Evolutionary conservation across 192 early-diverging fungal genomes (phyloP), one percentile per base, ranked within the genome.

Genomic region (Gryganskiella cystojenkinii): DNA sequence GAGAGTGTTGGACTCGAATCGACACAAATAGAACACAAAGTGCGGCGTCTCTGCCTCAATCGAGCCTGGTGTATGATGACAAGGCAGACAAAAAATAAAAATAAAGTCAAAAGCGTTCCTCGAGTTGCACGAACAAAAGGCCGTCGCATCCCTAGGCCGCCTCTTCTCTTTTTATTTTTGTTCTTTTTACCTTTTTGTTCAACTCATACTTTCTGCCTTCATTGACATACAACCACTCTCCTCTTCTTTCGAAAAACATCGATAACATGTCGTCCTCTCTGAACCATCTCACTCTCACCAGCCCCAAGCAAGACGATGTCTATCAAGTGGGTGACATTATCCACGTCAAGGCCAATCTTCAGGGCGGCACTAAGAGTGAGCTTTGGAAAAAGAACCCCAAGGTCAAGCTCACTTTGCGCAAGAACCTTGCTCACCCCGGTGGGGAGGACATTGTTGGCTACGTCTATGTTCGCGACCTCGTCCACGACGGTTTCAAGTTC

Each of bases 341-440:
- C 19, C 47, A 5, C 4, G 19, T 50, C 19, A 17, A 50, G 15
- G 47, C 22, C 47, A 50, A 50, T 5, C 9, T 50, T 19, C 8
- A 4, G 4, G 22, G 22, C 47, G 47, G 47, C 47, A 50, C 6
- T 5, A 13, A 6, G 19, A 50, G 47, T 19, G 47, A 50, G 22
- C 15, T 50, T 24, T 50, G 19, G 8, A 50, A 50, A n/a, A 50
- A 50, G 47, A 50, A 50, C 47, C 47, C 47, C 47, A 50, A 50
- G 19, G 22, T 50, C 19, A 6, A 24, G 47, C 47, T 50, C 19
- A 50, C 47, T 50, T 6, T 50, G 8, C 47, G 22, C 19, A 50
- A 50, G 47, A 24, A 17, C 22, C 19, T 50, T 24, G 19, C 19
- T 4, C 47, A 20, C 19, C 47, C 47, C 47, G 6, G 6, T 17